Base-by-base conservation (phyloP, 495 filamentous ascomycete species). In the Thozetella sp. region DNA sequence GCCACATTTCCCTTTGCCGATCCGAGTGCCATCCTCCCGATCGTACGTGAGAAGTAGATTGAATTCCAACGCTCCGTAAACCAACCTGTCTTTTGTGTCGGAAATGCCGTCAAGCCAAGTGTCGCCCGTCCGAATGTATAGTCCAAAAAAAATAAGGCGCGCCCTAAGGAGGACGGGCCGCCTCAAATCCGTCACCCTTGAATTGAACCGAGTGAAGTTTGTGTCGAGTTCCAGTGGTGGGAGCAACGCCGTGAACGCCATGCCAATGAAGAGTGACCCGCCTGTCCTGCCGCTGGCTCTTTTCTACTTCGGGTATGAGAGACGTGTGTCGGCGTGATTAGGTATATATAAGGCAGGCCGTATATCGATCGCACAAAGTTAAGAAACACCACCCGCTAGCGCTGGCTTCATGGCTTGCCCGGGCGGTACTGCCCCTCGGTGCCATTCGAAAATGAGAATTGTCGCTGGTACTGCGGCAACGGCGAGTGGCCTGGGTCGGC, bases 401-500 rank as follows among this genome's bases (percentile, higher is more conserved):
- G n/a, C n/a, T n/a, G n/a, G 30, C n/a, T 13, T 48, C n/a, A 48
- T 19, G 43, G 43, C 43, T 48, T 48, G 10, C 43, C 56, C 40
- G 24, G 46, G 37, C 40, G 6, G 43, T 55, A 59, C 46, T 53
- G 52, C 17, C 34, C 51, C 52, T 63, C 58, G 12, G 22, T 26
- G 2, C 66, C 66, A 1, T 37, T 24, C 2, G 43, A 37, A 51
- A 51, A 62, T 20, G 53, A 62, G 20, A 57, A 51, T 2, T 54
- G 22, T 2, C 37, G 45, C 45, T 58, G 30, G 22, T 69, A 69
- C 46, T 62, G 54, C 1, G 64, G 64, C n/a, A 61, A 61, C 25
- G 61, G 61, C 25, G 60, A 56, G 52, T 23, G 61, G 51, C 15
- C 13, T 26, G 54, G 22, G 12, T 27, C 22, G 52, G 50, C 13